Conservation (phyloP, 192 early-diverging fungal genomes). For the Coemansia sp. region DNA sequence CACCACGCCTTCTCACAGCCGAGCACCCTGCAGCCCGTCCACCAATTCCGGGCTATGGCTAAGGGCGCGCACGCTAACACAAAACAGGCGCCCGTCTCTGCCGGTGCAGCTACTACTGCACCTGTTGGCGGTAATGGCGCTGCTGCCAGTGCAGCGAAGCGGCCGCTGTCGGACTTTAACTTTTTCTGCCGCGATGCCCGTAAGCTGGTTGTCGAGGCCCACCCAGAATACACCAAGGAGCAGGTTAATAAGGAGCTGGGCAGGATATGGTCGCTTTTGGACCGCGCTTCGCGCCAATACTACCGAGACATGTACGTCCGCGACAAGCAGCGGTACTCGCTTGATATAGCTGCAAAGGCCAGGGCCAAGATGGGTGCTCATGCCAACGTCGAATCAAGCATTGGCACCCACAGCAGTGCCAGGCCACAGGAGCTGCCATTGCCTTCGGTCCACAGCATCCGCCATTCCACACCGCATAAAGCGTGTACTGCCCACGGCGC, state of each 20-base stretch:
- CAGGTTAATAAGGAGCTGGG: slow-evolving; percentile 46
- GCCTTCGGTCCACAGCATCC: too few species aligned
- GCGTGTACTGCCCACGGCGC: not conserved
- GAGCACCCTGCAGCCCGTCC: too few species aligned
- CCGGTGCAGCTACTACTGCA: too few species aligned
- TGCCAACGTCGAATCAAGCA: too few species aligned
- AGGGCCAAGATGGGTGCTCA: too few species aligned
- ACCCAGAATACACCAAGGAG: slow-evolving; percentile 42
- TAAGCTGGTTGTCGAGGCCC: slow-evolving; percentile 38
- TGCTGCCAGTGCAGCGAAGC: slow-evolving; percentile 15
- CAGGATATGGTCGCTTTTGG: slow-evolving; percentile 37
- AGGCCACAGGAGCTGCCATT: too few species aligned
- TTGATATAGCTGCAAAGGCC: slow-evolving; percentile 7
- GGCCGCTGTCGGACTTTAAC: slow-evolving; percentile 45
- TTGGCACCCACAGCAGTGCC: too few species aligned
- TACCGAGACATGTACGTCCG: slow-evolving; percentile 35
- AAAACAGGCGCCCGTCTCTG: too few species aligned
- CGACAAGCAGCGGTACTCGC: slow-evolving; percentile 32
- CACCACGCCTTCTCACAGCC: too few species aligned
- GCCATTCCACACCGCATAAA: not conserved
- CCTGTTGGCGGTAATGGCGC: too few species aligned
- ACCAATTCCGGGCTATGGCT: too few species aligned
- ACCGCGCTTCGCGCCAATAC: slow-evolving; percentile 25
- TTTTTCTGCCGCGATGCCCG: slow-evolving; percentile 46
- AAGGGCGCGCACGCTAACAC: too few species aligned